Evolutionary conservation across 2,329 filamentous ascomycete genomes (phyloP), one percentile per base, ranked within the genome.

Genomic region (Pseudocercospora eumusae): DNA sequence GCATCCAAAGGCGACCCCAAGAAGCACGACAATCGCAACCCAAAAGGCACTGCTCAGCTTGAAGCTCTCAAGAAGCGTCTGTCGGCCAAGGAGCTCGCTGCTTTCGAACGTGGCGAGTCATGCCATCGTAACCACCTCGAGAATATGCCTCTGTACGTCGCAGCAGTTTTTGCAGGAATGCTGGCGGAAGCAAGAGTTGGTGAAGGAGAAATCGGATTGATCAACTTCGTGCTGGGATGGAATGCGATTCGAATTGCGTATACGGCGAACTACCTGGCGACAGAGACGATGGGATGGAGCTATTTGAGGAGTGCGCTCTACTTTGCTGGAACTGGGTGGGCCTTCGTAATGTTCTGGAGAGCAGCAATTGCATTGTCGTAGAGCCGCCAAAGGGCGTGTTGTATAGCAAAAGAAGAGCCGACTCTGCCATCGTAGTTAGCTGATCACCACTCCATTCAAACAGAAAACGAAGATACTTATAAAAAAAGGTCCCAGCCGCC

Each of bases 91-190:
- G 71, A 69, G 4, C 80, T 76, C 63, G 76, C 74, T 11, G 73
- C 70, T 7, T 82, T 75, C 57, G 79, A 82, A 70, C 78, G 80
- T 44, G 73, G 76, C 21, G 75, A 79, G 62, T 74, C 77, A 4
- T 81, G 78, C 33, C 78, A 81, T 64, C 72, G 75, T 27, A 82
- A 82, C 66, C 75, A 76, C 27, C 73, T 81, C 64, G 80, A 83
- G 71, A 80, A 77, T 57, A 70, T 82, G 58, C 77, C 80, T 1
- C 64, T 82, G 8, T 82, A 81, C 63, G 68, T 77, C 9, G 74
- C 78, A 1, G 77, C 79, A 1, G 71, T 82, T 8, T 70, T 81
- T 13, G 70, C 78, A 4, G 79, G 77, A 0, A 75, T 81, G 47
- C 65, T 81, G 56, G 80, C 77, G 1, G 73, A 76, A 56, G 63